A percentile compares a stretch with the other conserved stretches of the same genome.
These are phyloP conservation scores for Penicillium sp. DNA, from an alignment of 2,329 filamentous ascomycete genomes.

Conservation along the genomic window DNA sequence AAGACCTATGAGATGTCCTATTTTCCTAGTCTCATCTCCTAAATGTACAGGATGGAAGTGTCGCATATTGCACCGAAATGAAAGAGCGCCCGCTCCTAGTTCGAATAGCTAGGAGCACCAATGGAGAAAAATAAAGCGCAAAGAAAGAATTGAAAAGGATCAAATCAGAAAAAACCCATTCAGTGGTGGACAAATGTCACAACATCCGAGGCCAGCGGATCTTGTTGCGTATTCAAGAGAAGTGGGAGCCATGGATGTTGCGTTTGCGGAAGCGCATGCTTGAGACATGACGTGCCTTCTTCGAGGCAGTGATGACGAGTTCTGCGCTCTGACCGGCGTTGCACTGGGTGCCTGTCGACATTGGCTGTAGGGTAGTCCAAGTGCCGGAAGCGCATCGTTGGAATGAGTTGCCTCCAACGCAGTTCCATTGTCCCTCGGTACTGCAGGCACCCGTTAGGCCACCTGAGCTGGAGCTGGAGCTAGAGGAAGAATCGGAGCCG, in stretches of 20 bases:
- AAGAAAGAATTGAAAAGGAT: conserved; percentile 1
- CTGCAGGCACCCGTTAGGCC: conserved; percentile 49
- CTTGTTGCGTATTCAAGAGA: conserved; percentile 21
- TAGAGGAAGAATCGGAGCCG: background rate
- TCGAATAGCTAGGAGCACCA: background rate
- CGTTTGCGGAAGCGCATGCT: conserved; percentile 34
- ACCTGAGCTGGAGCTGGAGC: conserved; percentile 31
- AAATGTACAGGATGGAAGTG: conserved; percentile 24
- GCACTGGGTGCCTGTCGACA: conserved; percentile 58
- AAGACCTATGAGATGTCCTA: conserved; percentile 4
- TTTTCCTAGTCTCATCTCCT: conserved; percentile 8
- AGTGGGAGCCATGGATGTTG: conserved; percentile 19
- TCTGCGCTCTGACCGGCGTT: conserved; percentile 35
- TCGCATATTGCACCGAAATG: conserved; percentile 11
- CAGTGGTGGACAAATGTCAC: background rate
- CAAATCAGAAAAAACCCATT: background rate
- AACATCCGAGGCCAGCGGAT: conserved; percentile 22
- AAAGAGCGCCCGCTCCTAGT: background rate
- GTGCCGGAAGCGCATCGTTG: conserved; percentile 62
- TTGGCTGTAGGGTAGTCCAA: conserved; percentile 52
- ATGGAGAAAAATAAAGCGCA: background rate
- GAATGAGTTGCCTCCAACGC: conserved; percentile 56
- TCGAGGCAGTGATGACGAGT: conserved; percentile 25
- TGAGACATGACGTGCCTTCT: conserved; percentile 28
- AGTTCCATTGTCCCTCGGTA: conserved; percentile 60